phyloP scores from a whole-genome alignment of 805 yeast species.

The Metschnikowia similis region DNA sequence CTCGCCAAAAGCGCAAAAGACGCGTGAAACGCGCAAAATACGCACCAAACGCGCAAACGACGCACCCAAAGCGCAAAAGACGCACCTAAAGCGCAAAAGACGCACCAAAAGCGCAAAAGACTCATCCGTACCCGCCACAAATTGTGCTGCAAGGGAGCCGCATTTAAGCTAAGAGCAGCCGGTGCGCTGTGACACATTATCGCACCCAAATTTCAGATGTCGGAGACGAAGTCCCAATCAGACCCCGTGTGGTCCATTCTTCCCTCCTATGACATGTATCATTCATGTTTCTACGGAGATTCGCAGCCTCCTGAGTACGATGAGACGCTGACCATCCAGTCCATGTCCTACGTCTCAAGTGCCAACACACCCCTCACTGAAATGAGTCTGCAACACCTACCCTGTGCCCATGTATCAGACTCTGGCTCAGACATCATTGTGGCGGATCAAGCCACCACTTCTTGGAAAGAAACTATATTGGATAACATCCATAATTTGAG shows the following conservation, averaged over 20 bases:
- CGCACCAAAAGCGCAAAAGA: background rate
- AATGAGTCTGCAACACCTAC: background rate
- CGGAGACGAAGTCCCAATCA: background rate
- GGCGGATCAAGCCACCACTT: conserved; percentile 31
- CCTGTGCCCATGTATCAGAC: background rate
- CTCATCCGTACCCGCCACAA: too few species aligned
- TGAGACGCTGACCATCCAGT: conserved; percentile 8
- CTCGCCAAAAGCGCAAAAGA: too few species aligned
- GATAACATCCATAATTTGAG: conserved; percentile 35
- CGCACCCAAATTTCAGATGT: background rate
- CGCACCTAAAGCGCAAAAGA: too few species aligned
- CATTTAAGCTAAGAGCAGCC: background rate
- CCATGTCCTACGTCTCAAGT: conserved; percentile 1
- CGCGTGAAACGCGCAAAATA: too few species aligned
- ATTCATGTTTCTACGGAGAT: conserved; percentile 12
- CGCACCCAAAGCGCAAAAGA: too few species aligned
- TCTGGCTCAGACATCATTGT: conserved; percentile 18
- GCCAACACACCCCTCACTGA: background rate
- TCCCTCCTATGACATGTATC: conserved; percentile 38
- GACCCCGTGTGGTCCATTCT: conserved; percentile 37
- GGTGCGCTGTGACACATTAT: background rate
- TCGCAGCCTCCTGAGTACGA: conserved; percentile 15
- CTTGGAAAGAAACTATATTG: conserved; percentile 36
- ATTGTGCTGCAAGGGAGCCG: background rate
- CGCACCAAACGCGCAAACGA: too few species aligned